Base-by-base conservation (phyloP, 1,139 yeast species). In the Groenewaldozyma auringiensis region DNA sequence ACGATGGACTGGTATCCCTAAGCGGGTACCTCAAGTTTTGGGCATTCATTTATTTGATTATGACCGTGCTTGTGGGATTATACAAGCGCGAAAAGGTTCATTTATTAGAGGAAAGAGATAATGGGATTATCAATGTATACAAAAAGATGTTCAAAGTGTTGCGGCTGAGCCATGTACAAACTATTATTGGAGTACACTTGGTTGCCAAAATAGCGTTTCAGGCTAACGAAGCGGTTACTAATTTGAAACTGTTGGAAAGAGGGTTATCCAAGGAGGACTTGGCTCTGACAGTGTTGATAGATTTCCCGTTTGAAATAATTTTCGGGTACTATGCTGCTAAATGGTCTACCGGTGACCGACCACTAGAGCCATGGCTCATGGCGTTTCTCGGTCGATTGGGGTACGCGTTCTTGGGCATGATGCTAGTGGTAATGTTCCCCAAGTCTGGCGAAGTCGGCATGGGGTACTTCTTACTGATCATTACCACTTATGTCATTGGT, bases 271-370 rank as follows among this genome's bases (percentile, higher is more conserved):
- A 89, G 60, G 98, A 92, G 63, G 97, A 92, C 62, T 71, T 92
- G 40, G 94, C 97, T 1, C 77, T 92, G 14, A 86, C 96, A 0
- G 98, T 92, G 0, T 68, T 92, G 45, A 85, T 94, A 44, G 96
- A 92, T 62, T 92, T 92, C 65, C 99, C 99, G 4, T 88, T 92
- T 65, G 98, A 94, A 63, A 83, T 92, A 63, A 67, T 92, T 2
- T 89, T 92, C 66, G 97, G 98, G 0, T 92, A 88, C 63, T 89
- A 88, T 58, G 95, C 95, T 1, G 98, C 96, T 2, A 79, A 88
- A 57, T 88, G 96, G 96, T 85, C 96, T 0, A 75, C 81, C 0
- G 92, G 94, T 0, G 69, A 72, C 41, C 67, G 74, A 20, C 75
- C 96, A 0, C 71, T 92, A 46, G 74, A 74, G 41, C 97, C 98